Evolutionary conservation across 345 rosid genomes (phyloP).

Genomic region (Pugionium dolabratum): DNA sequence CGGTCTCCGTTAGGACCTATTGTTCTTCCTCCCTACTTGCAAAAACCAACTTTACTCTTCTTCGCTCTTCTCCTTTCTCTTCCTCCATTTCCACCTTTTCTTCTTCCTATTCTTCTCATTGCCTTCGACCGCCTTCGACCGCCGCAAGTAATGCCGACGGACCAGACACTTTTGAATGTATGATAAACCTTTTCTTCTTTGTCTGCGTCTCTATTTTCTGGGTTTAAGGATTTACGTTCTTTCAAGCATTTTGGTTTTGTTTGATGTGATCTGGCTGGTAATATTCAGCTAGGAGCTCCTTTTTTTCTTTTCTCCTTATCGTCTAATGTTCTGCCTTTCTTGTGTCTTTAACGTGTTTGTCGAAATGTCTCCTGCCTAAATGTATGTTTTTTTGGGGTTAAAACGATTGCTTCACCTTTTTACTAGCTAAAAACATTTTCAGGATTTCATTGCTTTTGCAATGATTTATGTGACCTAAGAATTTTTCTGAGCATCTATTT

Average conservation of each 20-base stretch:
- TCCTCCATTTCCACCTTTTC: too few relatives aligned
- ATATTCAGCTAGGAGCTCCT: too few relatives aligned
- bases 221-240: too few relatives aligned
- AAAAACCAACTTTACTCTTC: background rate
- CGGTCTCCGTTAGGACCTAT: constrained; percentile 19
- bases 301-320: background rate
- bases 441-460: background rate
- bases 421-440: too few relatives aligned
- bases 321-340: constrained; percentile 4
- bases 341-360: constrained; percentile 37
- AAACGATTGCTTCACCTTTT: background rate
- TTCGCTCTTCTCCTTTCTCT: too few relatives aligned
- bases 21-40: constrained; percentile 29
- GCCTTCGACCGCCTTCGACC: background rate
- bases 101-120: too few relatives aligned
- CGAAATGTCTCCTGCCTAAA: constrained; percentile 27
- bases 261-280: too few relatives aligned
- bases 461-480: background rate
- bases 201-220: too few relatives aligned
- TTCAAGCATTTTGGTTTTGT: too few relatives aligned
- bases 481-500: background rate
- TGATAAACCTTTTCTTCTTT: background rate
- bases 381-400: background rate
- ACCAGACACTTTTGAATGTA: constrained; percentile 43
- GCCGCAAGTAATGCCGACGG: constrained; percentile 13